These are phyloP conservation scores for Pyricularia sp. DNA, from an alignment of 2,329 filamentous ascomycete genomes.

Conservation along the genomic window DNA sequence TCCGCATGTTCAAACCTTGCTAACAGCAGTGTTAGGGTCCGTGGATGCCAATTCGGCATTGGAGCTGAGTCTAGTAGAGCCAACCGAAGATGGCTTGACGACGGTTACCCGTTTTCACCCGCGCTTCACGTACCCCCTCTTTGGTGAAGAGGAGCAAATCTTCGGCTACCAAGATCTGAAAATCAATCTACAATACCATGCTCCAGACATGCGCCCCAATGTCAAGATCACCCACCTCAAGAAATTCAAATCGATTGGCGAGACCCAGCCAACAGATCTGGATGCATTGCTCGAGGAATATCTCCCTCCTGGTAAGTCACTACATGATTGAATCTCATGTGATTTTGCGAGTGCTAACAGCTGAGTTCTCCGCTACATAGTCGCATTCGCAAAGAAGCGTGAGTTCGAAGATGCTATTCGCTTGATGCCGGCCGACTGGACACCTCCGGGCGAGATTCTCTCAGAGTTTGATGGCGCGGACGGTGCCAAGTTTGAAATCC, in stretches of 20 bases:
- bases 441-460: slow-evolving; percentile 67
- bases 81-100: slow-evolving; percentile 38
- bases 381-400: slow-evolving; percentile 53
- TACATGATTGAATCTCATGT: neutral
- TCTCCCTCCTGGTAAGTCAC: slow-evolving; percentile 53
- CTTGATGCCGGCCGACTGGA: slow-evolving; percentile 37
- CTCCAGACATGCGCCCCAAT: slow-evolving; percentile 68
- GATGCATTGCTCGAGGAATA: slow-evolving; percentile 53
- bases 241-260: slow-evolving; percentile 60
- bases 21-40: slow-evolving; percentile 35
- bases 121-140: slow-evolving; percentile 82
- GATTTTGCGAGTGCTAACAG: slow-evolving; percentile 9
- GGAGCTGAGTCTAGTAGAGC: slow-evolving; percentile 48
- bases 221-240: slow-evolving; percentile 62
- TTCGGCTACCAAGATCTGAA: slow-evolving; percentile 80
- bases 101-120: slow-evolving; percentile 67
- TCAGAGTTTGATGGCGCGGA: slow-evolving; percentile 52
- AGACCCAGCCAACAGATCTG: slow-evolving; percentile 62
- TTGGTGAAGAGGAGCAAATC: slow-evolving; percentile 85
- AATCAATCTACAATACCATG: slow-evolving; percentile 60
- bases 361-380: slow-evolving; percentile 25
- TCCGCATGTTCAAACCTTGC: neutral
- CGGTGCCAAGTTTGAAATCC: slow-evolving; percentile 65
- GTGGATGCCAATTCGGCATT: slow-evolving; percentile 53
- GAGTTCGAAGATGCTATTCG: slow-evolving; percentile 54